Percentiles rank a stretch among this genome's conserved stretches.
phyloP scores from a whole-genome alignment of 2,329 filamentous ascomycete species.

The Aspergillus tanneri region DNA sequence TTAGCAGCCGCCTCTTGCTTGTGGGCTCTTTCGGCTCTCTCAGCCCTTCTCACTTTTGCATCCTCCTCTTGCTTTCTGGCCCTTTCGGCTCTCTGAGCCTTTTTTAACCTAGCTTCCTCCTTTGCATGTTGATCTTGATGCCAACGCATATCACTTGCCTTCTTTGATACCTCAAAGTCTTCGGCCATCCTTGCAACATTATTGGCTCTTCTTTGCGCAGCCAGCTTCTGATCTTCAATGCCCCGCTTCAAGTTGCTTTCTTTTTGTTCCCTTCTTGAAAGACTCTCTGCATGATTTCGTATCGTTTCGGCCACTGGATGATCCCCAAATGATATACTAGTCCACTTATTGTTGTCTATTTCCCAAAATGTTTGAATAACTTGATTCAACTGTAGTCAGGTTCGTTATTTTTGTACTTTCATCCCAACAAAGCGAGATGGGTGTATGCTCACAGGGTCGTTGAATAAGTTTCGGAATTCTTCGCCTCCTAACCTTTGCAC shows the following conservation, averaged over 20 bases:
- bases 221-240: background rate
- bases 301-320: background rate
- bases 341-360: background rate
- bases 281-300: background rate
- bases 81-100: background rate
- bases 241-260: background rate
- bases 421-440: too few species aligned
- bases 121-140: background rate
- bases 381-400: background rate
- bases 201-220: background rate
- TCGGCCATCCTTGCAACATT: background rate
- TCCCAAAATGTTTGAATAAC: background rate
- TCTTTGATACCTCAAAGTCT: background rate
- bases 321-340: background rate
- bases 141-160: background rate
- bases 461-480: background rate
- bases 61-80: background rate
- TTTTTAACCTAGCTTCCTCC: background rate
- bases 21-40: background rate
- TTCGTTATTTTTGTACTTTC: background rate
- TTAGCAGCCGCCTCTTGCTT: too few species aligned
- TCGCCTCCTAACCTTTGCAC: background rate
- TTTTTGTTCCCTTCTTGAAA: background rate
- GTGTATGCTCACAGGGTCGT: background rate
- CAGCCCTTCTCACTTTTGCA: background rate